These are phyloP conservation scores for Pythium apleroticum DNA, from an alignment of 352 stramenopile species.

Conservation along the genomic window DNA sequence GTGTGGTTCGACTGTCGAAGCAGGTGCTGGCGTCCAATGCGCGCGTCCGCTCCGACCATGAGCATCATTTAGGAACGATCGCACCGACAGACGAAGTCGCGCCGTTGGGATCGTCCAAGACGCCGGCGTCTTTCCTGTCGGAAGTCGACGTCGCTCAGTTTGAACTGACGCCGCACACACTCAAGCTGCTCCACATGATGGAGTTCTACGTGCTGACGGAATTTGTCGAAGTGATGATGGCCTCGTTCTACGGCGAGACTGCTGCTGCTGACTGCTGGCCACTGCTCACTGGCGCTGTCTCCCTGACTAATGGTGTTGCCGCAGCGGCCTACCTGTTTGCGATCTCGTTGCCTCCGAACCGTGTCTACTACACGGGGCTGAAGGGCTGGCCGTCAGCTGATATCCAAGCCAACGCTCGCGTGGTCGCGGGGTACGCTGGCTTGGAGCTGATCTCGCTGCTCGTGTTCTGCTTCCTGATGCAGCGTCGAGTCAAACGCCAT, in stretches of 20 bases:
- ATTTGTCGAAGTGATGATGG: constrained; percentile 27
- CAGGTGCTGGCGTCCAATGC: no score
- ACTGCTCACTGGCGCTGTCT: no score
- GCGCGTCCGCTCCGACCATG: no score
- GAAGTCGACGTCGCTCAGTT: background rate
- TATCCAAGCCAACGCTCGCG: background rate
- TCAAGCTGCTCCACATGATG: constrained; percentile 14
- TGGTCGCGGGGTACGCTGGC: background rate
- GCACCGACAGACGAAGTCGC: no score
- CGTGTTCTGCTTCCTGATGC: background rate
- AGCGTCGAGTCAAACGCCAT: background rate
- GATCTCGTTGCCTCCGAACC: constrained; percentile 2
- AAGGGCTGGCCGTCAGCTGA: background rate
- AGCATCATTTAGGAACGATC: no score
- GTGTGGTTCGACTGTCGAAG: background rate
- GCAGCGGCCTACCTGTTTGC: constrained; percentile 2
- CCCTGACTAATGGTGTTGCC: no score
- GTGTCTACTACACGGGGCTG: constrained; percentile 11
- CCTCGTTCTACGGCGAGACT: background rate
- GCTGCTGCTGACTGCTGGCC: no score
- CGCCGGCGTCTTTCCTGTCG: no score
- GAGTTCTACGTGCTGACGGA: constrained; percentile 22
- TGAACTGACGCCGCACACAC: background rate
- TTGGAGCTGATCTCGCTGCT: constrained; percentile 8
- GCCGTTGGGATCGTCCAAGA: no score